These are phyloP conservation scores for Fomitopsis pinicola DNA, from an alignment of 1,284 basidiomycete genomes.

Conservation along the genomic window DNA sequence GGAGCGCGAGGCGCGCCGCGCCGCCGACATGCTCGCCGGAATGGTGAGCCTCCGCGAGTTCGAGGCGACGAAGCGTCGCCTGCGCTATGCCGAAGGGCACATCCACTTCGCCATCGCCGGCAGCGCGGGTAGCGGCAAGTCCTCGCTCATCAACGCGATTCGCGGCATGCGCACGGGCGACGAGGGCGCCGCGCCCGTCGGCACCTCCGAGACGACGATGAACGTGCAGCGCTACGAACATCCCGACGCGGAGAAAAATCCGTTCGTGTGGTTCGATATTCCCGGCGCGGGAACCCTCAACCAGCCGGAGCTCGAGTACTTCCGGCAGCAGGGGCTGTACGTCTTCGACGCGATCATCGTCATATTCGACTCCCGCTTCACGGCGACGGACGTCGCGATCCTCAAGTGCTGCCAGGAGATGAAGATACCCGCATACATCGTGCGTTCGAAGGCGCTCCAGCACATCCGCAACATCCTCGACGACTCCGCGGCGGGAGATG, in stretches of 20 bases:
- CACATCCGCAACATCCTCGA: conserved; percentile 1
- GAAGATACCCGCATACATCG: conserved; percentile 2
- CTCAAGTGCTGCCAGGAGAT: not conserved
- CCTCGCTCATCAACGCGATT: not conserved
- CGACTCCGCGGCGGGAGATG: not conserved
- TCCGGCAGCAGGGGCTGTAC: conserved; percentile 3
- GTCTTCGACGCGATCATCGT: conserved; percentile 1
- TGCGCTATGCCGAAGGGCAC: too few relatives aligned
- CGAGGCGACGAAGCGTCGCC: too few relatives aligned
- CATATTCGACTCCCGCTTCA: not conserved
- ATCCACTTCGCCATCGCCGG: not conserved
- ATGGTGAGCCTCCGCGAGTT: too few relatives aligned
- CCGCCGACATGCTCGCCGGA: too few relatives aligned
- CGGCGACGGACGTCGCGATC: conserved; percentile 1
- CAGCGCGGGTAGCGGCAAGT: not conserved
- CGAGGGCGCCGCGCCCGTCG: not conserved
- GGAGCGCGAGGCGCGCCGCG: too few relatives aligned
- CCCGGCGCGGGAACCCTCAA: not conserved
- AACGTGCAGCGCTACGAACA: too few relatives aligned
- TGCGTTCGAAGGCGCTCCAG: conserved; percentile 3
- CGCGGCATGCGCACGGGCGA: not conserved
- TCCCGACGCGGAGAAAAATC: not conserved
- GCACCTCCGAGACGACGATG: not conserved
- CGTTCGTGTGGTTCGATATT: conserved; percentile 1
- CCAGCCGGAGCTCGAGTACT: not conserved